phyloP scores from a whole-genome alignment of 2,329 filamentous ascomycete species.

The Pseudocercospora ulei region DNA sequence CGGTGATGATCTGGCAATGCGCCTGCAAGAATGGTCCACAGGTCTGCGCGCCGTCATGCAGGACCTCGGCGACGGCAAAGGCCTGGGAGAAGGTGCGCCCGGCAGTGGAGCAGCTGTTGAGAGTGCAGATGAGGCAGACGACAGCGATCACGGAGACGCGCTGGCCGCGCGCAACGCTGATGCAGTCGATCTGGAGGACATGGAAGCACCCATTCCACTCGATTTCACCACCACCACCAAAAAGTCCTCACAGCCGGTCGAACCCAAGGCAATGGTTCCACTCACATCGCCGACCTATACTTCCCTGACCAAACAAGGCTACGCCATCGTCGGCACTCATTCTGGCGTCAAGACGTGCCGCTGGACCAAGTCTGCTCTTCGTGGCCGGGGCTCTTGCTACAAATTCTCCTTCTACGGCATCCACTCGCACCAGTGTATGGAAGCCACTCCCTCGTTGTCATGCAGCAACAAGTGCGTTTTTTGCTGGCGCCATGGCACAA shows the following conservation, averaged over 20 bases:
- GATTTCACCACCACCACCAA: constrained; percentile 73
- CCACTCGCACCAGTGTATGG: constrained; percentile 94
- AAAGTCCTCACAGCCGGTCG: constrained; percentile 39
- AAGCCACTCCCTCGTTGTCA: constrained; percentile 86
- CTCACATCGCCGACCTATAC: constrained; percentile 78
- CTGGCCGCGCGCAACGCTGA: constrained; percentile 29
- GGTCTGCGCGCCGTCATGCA: constrained; percentile 64
- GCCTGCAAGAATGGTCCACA: constrained; percentile 65
- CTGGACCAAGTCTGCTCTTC: constrained; percentile 94
- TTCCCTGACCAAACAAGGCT: constrained; percentile 89
- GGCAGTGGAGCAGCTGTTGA: constrained; percentile 77
- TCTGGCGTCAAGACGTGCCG: constrained; percentile 96
- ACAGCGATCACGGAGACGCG: constrained; percentile 43
- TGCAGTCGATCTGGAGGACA: constrained; percentile 75
- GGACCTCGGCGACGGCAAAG: constrained; percentile 47
- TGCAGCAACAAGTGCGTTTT: constrained; percentile 99
- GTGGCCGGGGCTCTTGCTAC: constrained; percentile 90
- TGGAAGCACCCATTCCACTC: constrained; percentile 58
- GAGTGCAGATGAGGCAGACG: constrained; percentile 65
- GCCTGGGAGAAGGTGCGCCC: constrained; percentile 56
- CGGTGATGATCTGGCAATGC: constrained; percentile 49
- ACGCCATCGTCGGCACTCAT: constrained; percentile 88
- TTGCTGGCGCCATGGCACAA: constrained; percentile 96
- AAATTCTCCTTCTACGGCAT: constrained; percentile 98
- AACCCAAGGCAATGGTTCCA: constrained; percentile 86